Base-by-base conservation (phyloP, 2,329 filamentous ascomycete genomes). In the Alternaria alternata region DNA sequence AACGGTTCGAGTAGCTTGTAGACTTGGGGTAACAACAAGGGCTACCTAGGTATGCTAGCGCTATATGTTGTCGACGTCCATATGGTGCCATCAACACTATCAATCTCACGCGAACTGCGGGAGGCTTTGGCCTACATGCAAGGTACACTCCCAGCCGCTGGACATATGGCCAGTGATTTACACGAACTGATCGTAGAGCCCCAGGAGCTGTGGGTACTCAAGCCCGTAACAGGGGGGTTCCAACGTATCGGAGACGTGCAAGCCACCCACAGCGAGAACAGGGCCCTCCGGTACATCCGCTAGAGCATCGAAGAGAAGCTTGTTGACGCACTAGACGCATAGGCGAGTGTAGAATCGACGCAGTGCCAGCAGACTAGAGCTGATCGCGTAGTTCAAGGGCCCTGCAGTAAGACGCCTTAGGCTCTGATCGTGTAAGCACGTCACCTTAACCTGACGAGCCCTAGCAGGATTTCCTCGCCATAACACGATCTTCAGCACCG, bases 151-250 rank as follows among this genome's bases (percentile, higher is more conserved):
- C 3, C 12, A 20, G 11, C 1, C 28, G 11, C 7, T 12, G 2
- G 32, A 32, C 5, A 20, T 32, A 14, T 3, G 0, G 7, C 6
- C 6, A 18, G 1, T 22, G 3, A 5, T 20, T 14, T 22, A 4
- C 3, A 34, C 9, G 12, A 16, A 7, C 22, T 12, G 0, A 1
- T 24, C 0, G 3, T 11, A n/a, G 0, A 36, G 7, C 5, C 34
- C 1, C 3, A 36, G 46, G 34, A 7, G 18, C 18, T 12, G 3
- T 36, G 30, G 0, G 20, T 11, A 7, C 16, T 14, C 46, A 3
- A 1, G 7, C 30, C 14, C 22, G 30, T 48, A 28, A 36, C 30
- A n/a, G 36, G 30, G 5, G 30, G 30, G 12, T 5, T 18, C 46
- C 46, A 36, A 12, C 30, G 30, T 7, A 4, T 36, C 46, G 12